Evolutionary conservation across 2,329 filamentous ascomycete genomes (phyloP), one percentile per base, ranked within the genome.

Genomic region (Alternaria gansuensis): DNA sequence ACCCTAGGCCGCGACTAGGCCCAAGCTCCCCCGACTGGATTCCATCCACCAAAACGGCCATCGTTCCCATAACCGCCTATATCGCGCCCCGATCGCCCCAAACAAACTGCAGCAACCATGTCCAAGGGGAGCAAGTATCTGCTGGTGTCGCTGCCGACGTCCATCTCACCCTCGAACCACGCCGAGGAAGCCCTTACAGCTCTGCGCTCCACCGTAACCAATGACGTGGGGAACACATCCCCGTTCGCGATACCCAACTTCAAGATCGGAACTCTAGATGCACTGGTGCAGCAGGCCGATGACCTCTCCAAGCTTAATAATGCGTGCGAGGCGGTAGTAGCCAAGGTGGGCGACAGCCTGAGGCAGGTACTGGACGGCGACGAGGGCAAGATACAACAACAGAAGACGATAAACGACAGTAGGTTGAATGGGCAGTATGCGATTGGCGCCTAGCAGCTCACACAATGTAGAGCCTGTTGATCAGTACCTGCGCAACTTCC

Each of bases 241-340:
- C 88, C 88, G 2, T 97, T 98, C 75, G 82, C 86, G 56, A 90
- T 98, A 64, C 95, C 95, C 21, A 90, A 93, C 66, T 97, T 99
- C 85, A 99, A 98, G 83, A 96, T 99, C 77, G 95, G 95, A 58
- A 97, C 95, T 0, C 85, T 99, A 36, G 95, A 99, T 81, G 92
- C 91, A 37, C 84, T 99, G 57, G 93, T 99, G 43, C 92, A 97
- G 80, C 94, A 99, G 79, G 95, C 95, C 56, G 95, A 99, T 75
- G 95, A 98, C 74, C 83, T 99, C 54, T 85, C 89, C 59, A 98
- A 97, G 86, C 88, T 98, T 51, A 92, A 96, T 67, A 78, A 84
- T 34, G 85, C 86, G 34, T 97, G 93, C 77, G 87, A 93, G 78
- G 86, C 84, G 52, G 92, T 97, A 6, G 93, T 96, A 37, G 85